Base-by-base conservation (phyloP, 805 yeast species). In the Yarrowia keelungensis region DNA sequence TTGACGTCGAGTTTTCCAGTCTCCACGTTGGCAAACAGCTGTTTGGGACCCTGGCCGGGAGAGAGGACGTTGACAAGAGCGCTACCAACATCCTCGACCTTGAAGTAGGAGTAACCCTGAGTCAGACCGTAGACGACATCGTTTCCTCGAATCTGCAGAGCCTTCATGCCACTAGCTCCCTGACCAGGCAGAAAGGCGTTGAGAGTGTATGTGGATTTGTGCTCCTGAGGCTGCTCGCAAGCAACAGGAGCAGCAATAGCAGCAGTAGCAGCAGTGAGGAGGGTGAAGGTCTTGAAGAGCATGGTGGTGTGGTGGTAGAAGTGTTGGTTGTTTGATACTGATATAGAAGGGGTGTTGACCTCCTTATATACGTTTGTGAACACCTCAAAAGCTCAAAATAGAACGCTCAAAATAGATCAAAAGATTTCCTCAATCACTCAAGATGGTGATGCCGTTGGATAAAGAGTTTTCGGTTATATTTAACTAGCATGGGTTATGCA, bases 231-330 rank as follows among this genome's bases (percentile, higher is more conserved):
- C 12, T 26, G 12, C 19, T 49, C 39, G 39, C 53, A 49, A 10
- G 53, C 53, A 15, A 49, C 39, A 15, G 53, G 53, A 32, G 53
- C 53, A 32, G 53, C 53, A 15, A 49, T 11, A 32, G 53, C 53
- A 49, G 53, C 19, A 10, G 53, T 9, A 32, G 53, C 53, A 9
- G 51, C 35, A 14, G 36, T 14, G 36, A 47, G 51, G 22, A 49
- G 53, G 16, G 39, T 15, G 39, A 49, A 32, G 15, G 38, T 49
- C 53, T 49, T 49, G 53, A 49, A 49, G 19, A 49, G 53, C 53
- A 49, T 49, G 15, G 38, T 32, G 2, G 22, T 16, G 19, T 46
- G 22, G 50, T 46, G 50, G 26, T 46, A 5, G 53, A 12, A 8
- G 53, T 49, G n/a, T 36, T 26, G 11, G 53, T 32, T 26, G 53